Evolutionary conservation across 2,329 filamentous ascomycete genomes (phyloP).

Genomic region (Exophiala viscosa): DNA sequence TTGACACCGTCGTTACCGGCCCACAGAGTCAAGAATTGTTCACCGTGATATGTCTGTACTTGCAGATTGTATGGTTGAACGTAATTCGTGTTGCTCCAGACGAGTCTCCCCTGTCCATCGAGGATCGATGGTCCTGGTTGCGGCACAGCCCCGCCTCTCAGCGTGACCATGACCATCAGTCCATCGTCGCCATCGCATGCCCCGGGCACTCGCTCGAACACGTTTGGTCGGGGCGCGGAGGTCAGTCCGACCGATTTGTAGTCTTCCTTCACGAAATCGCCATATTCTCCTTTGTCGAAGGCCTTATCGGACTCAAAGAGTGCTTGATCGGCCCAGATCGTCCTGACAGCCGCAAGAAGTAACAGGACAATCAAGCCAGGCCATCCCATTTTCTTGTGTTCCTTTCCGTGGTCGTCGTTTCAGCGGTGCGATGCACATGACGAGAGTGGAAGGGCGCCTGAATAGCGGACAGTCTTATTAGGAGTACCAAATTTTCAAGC

Average conservation of each 20-base stretch:
- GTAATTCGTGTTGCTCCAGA: constrained; percentile 30
- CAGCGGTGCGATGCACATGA: too few relatives aligned
- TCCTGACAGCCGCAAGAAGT: too few relatives aligned
- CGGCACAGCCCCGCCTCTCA: constrained; percentile 1
- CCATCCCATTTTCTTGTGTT: too few relatives aligned
- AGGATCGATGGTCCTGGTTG: constrained; percentile 31
- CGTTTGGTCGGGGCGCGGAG: not conserved
- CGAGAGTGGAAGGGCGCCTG: too few relatives aligned
- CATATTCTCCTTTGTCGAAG: constrained; percentile 3
- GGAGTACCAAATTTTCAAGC: too few relatives aligned
- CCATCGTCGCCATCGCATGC: not conserved
- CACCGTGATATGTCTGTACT: constrained; percentile 41
- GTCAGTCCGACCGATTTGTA: not conserved
- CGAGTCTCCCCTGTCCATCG: constrained; percentile 29
- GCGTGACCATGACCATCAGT: constrained; percentile 1
- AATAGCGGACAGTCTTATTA: too few relatives aligned
- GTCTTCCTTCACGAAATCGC: not conserved
- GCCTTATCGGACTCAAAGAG: not conserved
- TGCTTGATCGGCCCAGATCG: not conserved
- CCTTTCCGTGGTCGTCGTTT: too few relatives aligned
- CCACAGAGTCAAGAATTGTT: constrained; percentile 48
- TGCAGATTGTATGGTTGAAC: constrained; percentile 37
- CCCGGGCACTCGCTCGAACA: not conserved
- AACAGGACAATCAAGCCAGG: too few relatives aligned
- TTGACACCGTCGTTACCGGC: constrained; percentile 43